Conservation (phyloP, 106 monocot species). For the Phalaenopsis aphrodite region DNA sequence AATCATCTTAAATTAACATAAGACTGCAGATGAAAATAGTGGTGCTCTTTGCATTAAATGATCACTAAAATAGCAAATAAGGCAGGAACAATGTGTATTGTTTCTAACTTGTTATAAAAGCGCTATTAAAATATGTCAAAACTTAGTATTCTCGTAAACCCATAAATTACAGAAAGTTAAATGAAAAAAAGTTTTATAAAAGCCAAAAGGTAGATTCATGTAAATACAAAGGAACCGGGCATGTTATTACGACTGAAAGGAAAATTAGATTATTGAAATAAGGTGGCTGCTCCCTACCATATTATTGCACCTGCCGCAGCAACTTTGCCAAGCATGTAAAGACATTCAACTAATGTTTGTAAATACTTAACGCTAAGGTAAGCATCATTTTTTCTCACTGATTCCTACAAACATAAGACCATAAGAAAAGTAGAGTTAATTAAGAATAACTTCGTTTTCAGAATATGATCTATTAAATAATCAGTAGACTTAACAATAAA, state of each 20-base stretch:
- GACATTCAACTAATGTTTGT: slow-evolving; percentile 86
- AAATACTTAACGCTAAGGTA: slow-evolving; percentile 66
- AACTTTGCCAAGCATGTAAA: slow-evolving; percentile 97
- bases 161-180: neutral
- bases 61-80: neutral
- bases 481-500: slow-evolving; percentile 59
- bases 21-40: too few relatives aligned
- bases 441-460: neutral
- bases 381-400: slow-evolving; percentile 78
- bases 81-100: neutral
- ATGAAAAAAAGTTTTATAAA: neutral
- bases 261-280: slow-evolving; percentile 3
- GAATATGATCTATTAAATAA: neutral
- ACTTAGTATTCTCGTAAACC: neutral
- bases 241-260: neutral
- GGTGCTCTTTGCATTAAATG: neutral
- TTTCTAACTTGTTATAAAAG: neutral
- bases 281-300: slow-evolving; percentile 35
- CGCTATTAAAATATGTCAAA: neutral
- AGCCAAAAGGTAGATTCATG: neutral
- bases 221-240: neutral
- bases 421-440: slow-evolving; percentile 7
- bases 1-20: too few relatives aligned
- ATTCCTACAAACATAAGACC: slow-evolving; percentile 48
- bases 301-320: slow-evolving; percentile 98